phyloP scores from a whole-genome alignment of 108 stramenopile genomes.

The Cyclotella cryptica region DNA sequence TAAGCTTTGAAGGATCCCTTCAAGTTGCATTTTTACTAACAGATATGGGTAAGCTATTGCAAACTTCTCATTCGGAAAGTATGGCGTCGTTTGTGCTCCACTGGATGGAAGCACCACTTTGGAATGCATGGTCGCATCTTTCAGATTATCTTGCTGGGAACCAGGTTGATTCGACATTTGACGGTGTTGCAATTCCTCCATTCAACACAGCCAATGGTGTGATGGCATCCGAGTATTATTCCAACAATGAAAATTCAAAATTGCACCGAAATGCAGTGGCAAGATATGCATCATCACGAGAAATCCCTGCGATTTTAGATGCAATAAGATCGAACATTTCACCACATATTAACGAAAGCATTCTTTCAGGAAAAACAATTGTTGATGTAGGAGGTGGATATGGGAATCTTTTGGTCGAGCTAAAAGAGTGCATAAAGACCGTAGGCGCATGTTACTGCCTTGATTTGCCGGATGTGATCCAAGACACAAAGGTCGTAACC shows the following conservation, averaged over 20 bases:
- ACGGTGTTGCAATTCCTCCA: conserved; percentile 17
- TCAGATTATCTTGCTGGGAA: conserved; percentile 40
- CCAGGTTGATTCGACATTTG: background rate
- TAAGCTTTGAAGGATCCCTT: background rate
- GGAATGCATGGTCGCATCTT: conserved; percentile 54
- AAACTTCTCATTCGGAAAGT: conserved; percentile 13
- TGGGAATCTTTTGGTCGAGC: conserved; percentile 40
- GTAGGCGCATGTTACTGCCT: conserved; percentile 44
- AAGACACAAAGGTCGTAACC: conserved; percentile 28
- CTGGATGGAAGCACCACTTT: conserved; percentile 44
- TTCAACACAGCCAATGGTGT: conserved; percentile 51
- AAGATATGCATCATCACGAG: conserved; percentile 46
- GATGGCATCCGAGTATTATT: conserved; percentile 48
- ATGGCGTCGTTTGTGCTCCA: conserved; percentile 47
- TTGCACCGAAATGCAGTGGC: conserved; percentile 49
- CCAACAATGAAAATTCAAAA: conserved; percentile 28
- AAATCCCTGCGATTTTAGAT: conserved; percentile 41
- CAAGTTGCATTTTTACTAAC: conserved; percentile 38
- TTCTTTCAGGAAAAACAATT: conserved; percentile 35
- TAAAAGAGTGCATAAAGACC: conserved; percentile 26
- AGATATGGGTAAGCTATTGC: conserved; percentile 35
- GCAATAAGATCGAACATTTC: conserved; percentile 18
- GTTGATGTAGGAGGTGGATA: conserved; percentile 54
- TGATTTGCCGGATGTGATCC: conserved; percentile 49
- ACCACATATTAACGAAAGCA: conserved; percentile 24